A percentile compares a stretch with the other conserved stretches of the same genome.
Conservation (phyloP, 2,329 filamentous ascomycete genomes). For the Alternaria sp. region DNA sequence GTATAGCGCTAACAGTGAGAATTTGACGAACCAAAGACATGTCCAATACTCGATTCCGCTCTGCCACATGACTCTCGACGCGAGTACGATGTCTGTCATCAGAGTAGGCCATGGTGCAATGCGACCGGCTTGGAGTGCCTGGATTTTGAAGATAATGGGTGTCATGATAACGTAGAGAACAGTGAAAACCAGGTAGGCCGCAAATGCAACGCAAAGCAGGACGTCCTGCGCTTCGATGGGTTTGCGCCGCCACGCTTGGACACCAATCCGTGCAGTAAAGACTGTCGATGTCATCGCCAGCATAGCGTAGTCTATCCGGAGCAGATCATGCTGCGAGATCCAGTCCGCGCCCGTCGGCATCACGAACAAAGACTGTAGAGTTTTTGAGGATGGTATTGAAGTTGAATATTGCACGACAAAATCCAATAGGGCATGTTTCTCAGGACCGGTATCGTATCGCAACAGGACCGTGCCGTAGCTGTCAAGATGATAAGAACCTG, state of each 20-base stretch:
- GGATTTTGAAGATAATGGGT: slow-evolving; percentile 47
- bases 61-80: slow-evolving; percentile 53
- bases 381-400: neutral
- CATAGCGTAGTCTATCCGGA: slow-evolving; percentile 27
- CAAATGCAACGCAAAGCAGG: slow-evolving; percentile 38
- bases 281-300: slow-evolving; percentile 31
- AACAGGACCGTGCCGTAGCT: neutral
- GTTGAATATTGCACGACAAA: neutral
- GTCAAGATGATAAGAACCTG: slow-evolving; percentile 1
- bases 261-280: slow-evolving; percentile 21
- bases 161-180: slow-evolving; percentile 50
- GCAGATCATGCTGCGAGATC: slow-evolving; percentile 24
- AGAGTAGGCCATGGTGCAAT: slow-evolving; percentile 41
- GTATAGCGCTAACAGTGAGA: slow-evolving; percentile 53
- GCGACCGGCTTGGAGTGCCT: slow-evolving; percentile 32
- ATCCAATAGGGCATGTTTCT: neutral
- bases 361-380: slow-evolving; percentile 2
- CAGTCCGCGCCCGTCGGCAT: slow-evolving; percentile 30
- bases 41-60: slow-evolving; percentile 53
- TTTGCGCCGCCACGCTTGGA: slow-evolving; percentile 25
- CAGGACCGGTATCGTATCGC: neutral
- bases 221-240: slow-evolving; percentile 22
- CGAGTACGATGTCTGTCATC: slow-evolving; percentile 40
- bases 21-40: slow-evolving; percentile 54
- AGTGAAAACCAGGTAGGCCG: slow-evolving; percentile 39